Conservation (phyloP, 208 protist genomes). For the Trypanosoma melophagium region DNA sequence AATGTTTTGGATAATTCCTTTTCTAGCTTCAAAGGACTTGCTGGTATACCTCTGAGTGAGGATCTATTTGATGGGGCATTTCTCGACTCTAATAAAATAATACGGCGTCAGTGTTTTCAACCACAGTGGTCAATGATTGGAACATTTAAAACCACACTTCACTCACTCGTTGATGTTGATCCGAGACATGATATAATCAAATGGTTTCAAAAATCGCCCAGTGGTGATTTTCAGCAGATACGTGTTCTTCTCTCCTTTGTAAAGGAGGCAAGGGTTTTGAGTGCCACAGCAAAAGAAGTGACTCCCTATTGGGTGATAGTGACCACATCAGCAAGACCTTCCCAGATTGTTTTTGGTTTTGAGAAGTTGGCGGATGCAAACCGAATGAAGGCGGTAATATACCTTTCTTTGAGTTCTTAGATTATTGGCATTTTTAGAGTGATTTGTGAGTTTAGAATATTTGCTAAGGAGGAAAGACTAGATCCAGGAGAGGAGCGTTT, state of each 20-base stretch:
- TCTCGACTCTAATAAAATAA: background rate
- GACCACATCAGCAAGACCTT: conserved; percentile 63
- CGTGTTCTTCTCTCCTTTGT: conserved; percentile 44
- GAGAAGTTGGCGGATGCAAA: conserved; percentile 49
- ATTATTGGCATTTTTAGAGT: background rate
- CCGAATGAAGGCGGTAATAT: conserved; percentile 42
- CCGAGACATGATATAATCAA: conserved; percentile 50
- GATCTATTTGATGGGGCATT: conserved; percentile 41
- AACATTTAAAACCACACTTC: conserved; percentile 73
- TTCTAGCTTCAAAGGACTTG: conserved; percentile 59
- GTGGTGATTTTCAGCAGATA: conserved; percentile 65
- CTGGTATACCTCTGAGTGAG: conserved; percentile 47
- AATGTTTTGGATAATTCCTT: background rate
- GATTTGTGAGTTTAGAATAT: background rate
- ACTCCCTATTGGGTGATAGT: conserved; percentile 51
- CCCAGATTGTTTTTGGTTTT: conserved; percentile 85
- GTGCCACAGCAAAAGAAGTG: conserved; percentile 45
- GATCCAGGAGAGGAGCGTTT: background rate
- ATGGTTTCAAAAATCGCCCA: conserved; percentile 76
- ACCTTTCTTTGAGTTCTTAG: conserved; percentile 12
- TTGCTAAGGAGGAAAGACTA: background rate
- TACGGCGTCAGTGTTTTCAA: conserved; percentile 43
- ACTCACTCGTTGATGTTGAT: conserved; percentile 66
- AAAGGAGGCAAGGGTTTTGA: conserved; percentile 41
- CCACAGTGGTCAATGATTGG: conserved; percentile 82